Evolutionary conservation across 2,329 filamentous ascomycete species (phyloP).

Genomic region (Aspergillus fructus): DNA sequence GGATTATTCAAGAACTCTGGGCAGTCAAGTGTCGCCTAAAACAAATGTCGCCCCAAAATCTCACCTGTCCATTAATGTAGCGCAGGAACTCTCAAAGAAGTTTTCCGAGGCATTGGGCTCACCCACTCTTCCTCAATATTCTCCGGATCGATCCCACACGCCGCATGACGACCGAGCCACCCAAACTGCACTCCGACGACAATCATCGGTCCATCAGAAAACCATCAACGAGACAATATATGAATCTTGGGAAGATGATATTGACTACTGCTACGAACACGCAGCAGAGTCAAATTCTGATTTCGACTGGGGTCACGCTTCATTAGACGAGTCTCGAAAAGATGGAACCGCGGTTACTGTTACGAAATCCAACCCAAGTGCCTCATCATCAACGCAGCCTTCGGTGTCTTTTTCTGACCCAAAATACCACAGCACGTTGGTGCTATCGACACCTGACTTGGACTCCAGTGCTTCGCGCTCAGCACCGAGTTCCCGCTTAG

Average conservation of each 20-base stretch:
- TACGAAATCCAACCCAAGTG: conserved; percentile 10
- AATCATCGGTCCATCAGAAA: conserved; percentile 17
- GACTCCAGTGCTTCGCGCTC: conserved; percentile 36
- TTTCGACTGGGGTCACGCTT: conserved; percentile 55
- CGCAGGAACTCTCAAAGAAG: conserved; percentile 36
- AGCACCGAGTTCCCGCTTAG: conserved; percentile 24
- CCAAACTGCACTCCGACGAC: conserved; percentile 14
- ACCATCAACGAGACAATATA: conserved; percentile 31
- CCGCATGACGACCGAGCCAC: conserved; percentile 17
- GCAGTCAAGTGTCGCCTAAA: conserved; percentile 16
- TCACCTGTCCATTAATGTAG: conserved; percentile 32
- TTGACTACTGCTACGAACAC: conserved; percentile 63
- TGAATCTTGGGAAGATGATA: conserved; percentile 60
- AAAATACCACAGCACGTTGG: conserved; percentile 26
- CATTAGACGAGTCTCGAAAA: conserved; percentile 31
- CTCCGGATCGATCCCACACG: conserved; percentile 16
- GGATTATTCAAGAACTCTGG: conserved; percentile 19
- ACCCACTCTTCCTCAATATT: conserved; percentile 34
- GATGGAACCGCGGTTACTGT: conserved; percentile 17
- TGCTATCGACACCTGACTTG: conserved; percentile 32
- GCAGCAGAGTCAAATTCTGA: conserved; percentile 61
- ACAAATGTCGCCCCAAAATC: conserved; percentile 21
- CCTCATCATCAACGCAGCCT: conserved; percentile 11
- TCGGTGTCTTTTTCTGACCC: conserved; percentile 18
- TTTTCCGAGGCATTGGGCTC: conserved; percentile 49